Evolutionary conservation across 139 green algal species (phyloP), one percentile per base, ranked within the genome.

Genomic region (Volvox africanus): DNA sequence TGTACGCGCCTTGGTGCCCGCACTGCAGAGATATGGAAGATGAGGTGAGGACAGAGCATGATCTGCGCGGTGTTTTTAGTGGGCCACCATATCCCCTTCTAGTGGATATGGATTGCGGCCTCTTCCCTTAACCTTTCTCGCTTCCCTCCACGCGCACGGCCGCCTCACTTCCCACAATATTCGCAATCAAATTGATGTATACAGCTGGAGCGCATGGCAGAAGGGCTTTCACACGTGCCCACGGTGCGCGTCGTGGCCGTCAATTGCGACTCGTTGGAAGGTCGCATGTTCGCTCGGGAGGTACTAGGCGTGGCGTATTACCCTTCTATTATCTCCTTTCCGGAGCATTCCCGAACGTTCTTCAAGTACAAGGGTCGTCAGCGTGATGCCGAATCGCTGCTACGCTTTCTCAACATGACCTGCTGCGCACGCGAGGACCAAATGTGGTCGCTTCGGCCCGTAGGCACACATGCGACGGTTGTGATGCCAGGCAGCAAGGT

Each of bases 1-100:
- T 92, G 71, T 98, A 97, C 90, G 93, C 96, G 55, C 93, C 94
- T 19, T 90, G 82, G 62, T 95, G 93, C 83, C 80, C 55, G 28
- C 85, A 93, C 71, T 93, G 93, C 91, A 62, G 87, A 30, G 71
- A 85, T 2, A 90, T 93, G 36, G 91, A 95, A 62, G 50, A 78
- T 55, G 89, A 95, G 90, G 92, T 95, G 75, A 33, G 86, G 26
- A 18, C 18, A 11, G 33, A 62, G 81, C 6, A 32, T 28, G 24
- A 26, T 21, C 33, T 14, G 61, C 1, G 32, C 33, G 26, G 73
- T 2, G 14, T 80, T n/a, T 80, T 80, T 22, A 32, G 18, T 32
- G 35, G 28, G 28, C 73, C 28, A 35, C 2, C 73, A 33, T 18
- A 35, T 18, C 19, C 33, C 2, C 55, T 26, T 55, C 44, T 55